Evolutionary conservation across 371 early-diverging fungal species (phyloP).

Genomic region (Mortierella sp.): DNA sequence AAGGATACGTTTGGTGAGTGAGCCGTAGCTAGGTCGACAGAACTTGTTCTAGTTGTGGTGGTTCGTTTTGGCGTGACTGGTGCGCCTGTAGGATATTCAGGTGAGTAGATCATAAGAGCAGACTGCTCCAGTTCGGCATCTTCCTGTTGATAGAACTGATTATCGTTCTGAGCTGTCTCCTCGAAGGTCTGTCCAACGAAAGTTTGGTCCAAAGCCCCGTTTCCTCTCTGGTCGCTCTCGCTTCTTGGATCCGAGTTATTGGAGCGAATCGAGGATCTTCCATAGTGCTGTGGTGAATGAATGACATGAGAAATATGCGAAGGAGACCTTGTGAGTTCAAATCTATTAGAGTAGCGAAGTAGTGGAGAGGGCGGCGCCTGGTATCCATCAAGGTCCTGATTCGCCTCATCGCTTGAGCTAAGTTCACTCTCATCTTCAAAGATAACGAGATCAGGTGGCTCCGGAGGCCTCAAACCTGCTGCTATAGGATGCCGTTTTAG

Average conservation of each 20-base stretch:
- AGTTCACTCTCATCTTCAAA: conserved; percentile 4
- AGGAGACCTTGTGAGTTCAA: not conserved
- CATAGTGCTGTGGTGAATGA: not conserved
- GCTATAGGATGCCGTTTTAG: conserved; percentile 22
- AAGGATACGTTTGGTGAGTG: conserved; percentile 2
- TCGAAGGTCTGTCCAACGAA: not conserved
- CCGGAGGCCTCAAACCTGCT: conserved; percentile 4
- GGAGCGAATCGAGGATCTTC: not conserved
- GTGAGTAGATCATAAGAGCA: conserved; percentile 3
- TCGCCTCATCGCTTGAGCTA: not conserved
- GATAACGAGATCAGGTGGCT: not conserved
- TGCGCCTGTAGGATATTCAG: not conserved
- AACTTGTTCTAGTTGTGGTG: not conserved
- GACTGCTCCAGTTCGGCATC: not conserved
- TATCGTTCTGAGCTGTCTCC: not conserved
- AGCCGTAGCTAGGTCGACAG: not conserved
- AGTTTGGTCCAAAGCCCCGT: no score
- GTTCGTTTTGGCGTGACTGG: not conserved
- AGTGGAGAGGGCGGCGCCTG: conserved; percentile 26
- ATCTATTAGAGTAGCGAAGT: conserved; percentile 19
- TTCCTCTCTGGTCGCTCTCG: not conserved
- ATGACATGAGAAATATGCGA: not conserved
- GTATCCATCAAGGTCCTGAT: conserved; percentile 6
- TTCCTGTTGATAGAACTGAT: not conserved
- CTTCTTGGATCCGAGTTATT: not conserved